These are phyloP conservation scores for Tolypocladium cylindrosporum DNA, from an alignment of 2,329 filamentous ascomycete species.

Conservation along the genomic window DNA sequence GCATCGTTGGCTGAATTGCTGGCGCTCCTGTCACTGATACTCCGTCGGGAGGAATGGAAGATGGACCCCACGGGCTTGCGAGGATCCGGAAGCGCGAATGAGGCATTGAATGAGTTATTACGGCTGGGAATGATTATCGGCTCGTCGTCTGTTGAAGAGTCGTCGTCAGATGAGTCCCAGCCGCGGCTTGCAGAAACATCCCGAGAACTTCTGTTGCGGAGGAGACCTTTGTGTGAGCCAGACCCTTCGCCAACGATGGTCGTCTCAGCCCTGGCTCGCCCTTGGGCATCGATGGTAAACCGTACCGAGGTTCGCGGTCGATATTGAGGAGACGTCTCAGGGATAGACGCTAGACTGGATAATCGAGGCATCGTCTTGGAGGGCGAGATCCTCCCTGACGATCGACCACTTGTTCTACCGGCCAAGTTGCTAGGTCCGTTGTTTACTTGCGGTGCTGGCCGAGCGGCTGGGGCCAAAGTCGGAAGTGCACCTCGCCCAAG, in stretches of 20 bases:
- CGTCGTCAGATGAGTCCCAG: slow-evolving; percentile 40
- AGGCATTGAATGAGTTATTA: slow-evolving; percentile 39
- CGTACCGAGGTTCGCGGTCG: slow-evolving; percentile 46
- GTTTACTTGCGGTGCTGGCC: slow-evolving; percentile 22
- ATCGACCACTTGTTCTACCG: slow-evolving; percentile 25
- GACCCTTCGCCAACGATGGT: slow-evolving; percentile 29
- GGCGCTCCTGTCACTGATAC: slow-evolving; percentile 38
- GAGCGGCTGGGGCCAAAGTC: slow-evolving; percentile 35
- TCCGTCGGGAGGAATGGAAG: slow-evolving; percentile 35
- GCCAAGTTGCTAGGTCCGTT: slow-evolving; percentile 19
- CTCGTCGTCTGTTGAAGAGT: slow-evolving; percentile 53
- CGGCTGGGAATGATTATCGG: slow-evolving; percentile 55
- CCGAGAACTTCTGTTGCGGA: slow-evolving; percentile 18
- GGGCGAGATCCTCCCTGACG: slow-evolving; percentile 40
- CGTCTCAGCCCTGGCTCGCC: slow-evolving; percentile 46
- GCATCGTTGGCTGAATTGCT: slow-evolving; percentile 28
- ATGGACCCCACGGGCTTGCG: slow-evolving; percentile 37
- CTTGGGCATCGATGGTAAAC: slow-evolving; percentile 54
- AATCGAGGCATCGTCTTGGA: slow-evolving; percentile 41
- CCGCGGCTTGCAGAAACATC: slow-evolving; percentile 19
- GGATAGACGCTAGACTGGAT: slow-evolving; percentile 46
- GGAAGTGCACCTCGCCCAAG: slow-evolving; percentile 30
- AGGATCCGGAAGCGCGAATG: slow-evolving; percentile 47
- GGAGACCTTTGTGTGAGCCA: slow-evolving; percentile 13
- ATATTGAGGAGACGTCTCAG: slow-evolving; percentile 35